Percentiles rank a stretch among this genome's conserved stretches.
These are phyloP conservation scores for Populus euphratica DNA, from an alignment of 345 rosid genomes.

Conservation along the genomic window DNA sequence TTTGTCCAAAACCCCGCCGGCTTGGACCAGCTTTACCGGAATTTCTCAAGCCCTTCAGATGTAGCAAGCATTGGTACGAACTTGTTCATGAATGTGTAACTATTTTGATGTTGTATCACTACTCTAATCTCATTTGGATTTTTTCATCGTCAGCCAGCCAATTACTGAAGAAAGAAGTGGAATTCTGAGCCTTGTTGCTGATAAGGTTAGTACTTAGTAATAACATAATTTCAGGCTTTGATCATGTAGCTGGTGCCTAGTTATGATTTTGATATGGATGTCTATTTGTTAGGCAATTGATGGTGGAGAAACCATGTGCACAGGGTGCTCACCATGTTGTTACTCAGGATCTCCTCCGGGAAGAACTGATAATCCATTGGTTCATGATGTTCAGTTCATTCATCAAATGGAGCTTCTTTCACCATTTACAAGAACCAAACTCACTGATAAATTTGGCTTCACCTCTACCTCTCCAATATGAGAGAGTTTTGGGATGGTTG, in stretches of 20 bases:
- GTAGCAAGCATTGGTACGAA: slow-evolving; percentile 47
- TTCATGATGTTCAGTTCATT: slow-evolving; percentile 60
- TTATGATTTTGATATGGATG: not conserved
- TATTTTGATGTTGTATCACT: not conserved
- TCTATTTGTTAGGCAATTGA: slow-evolving; percentile 23
- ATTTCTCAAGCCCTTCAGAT: slow-evolving; percentile 51
- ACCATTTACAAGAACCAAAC: slow-evolving; percentile 51
- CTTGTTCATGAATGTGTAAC: not conserved
- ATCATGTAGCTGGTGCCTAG: not conserved
- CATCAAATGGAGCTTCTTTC: slow-evolving; percentile 66
- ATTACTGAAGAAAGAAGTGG: slow-evolving; percentile 39
- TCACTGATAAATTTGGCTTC: slow-evolving; percentile 40
- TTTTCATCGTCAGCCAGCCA: slow-evolving; percentile 40
- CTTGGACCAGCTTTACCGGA: slow-evolving; percentile 48
- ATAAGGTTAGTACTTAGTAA: slow-evolving; percentile 36
- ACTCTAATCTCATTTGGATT: too few species aligned
- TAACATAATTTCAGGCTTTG: not conserved
- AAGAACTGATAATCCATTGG: slow-evolving; percentile 68
- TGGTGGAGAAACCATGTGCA: slow-evolving; percentile 33
- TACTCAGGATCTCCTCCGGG: slow-evolving; percentile 74
- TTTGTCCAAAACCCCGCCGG: slow-evolving; percentile 78
- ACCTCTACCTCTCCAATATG: slow-evolving; percentile 35
- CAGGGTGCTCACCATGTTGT: slow-evolving; percentile 40
- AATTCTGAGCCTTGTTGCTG: slow-evolving; percentile 35
- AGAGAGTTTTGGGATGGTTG: not conserved